Evolutionary conservation across 2,329 filamentous ascomycete species (phyloP).

Genomic region (Claviceps purpurea): DNA sequence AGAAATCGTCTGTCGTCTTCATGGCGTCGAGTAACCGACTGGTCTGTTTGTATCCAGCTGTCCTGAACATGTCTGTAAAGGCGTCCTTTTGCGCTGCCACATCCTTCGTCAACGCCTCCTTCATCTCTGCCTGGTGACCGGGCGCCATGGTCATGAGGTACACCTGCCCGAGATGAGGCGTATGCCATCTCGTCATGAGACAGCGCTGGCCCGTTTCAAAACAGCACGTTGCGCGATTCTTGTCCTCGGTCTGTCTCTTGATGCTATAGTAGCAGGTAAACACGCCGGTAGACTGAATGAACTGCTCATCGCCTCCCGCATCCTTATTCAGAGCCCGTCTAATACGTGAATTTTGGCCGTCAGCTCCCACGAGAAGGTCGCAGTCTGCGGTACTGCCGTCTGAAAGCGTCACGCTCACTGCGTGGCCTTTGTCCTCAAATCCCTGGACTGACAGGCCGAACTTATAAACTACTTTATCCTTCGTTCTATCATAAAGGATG

Average conservation of each 20-base stretch:
- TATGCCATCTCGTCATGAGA: conserved; percentile 17
- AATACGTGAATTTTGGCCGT: conserved; percentile 9
- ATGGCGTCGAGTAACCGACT: conserved; percentile 22
- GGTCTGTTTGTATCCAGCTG: conserved; percentile 29
- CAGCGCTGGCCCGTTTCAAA: conserved; percentile 21
- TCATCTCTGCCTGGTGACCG: conserved; percentile 11
- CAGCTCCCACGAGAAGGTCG: conserved; percentile 10
- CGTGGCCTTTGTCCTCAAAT: conserved; percentile 1
- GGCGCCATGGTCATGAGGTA: conserved; percentile 15
- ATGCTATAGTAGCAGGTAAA: conserved; percentile 27
- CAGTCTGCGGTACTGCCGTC: conserved; percentile 7
- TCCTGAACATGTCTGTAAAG: conserved; percentile 24
- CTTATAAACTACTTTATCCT: conserved; percentile 14
- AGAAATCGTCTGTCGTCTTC: conserved; percentile 27
- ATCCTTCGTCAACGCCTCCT: conserved; percentile 10
- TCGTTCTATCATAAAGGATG: conserved; percentile 25
- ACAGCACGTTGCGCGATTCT: conserved; percentile 13
- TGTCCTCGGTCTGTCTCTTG: conserved; percentile 10
- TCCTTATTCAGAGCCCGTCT: conserved; percentile 6
- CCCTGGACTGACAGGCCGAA: conserved; percentile 10
- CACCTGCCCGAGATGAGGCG: conserved; percentile 12
- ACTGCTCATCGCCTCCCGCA: conserved; percentile 2
- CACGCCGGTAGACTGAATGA: conserved; percentile 5
- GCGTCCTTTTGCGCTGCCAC: conserved; percentile 17
- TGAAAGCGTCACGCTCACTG: conserved; percentile 7